Conservation (phyloP, 148 eudicot genomes). For the Rhododendron kiyosumense region DNA sequence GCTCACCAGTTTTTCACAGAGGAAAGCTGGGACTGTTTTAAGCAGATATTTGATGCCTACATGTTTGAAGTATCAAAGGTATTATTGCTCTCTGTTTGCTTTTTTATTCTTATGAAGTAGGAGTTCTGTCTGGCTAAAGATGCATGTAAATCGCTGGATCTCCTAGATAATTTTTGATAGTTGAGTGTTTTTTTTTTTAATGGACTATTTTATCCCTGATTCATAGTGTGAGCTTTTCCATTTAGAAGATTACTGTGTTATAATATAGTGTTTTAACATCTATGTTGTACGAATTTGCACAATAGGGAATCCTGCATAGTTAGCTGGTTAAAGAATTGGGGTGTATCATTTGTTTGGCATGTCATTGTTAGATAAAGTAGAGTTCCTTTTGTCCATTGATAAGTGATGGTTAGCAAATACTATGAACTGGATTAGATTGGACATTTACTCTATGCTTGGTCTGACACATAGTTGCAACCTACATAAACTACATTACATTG, state of each 20-base stretch:
- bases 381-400: background rate
- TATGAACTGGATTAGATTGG: background rate
- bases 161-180: background rate
- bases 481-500: background rate
- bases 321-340: background rate
- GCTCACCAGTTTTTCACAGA: constrained; percentile 91
- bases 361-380: background rate
- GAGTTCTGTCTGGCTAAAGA: background rate
- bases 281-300: background rate
- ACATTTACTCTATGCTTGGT: background rate
- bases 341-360: background rate
- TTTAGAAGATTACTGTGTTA: background rate
- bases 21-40: constrained; percentile 86
- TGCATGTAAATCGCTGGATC: background rate
- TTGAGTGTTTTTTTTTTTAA: background rate
- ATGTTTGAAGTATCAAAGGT: constrained; percentile 99
- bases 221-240: background rate
- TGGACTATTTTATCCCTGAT: background rate
- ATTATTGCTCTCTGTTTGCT: constrained; percentile 21
- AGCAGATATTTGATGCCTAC: constrained; percentile 81
- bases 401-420: background rate
- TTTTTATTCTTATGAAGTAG: background rate
- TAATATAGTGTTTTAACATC: background rate
- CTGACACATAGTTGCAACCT: background rate
- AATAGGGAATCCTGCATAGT: background rate